A percentile compares a stretch with the other conserved stretches of the same genome.
phyloP scores from a whole-genome alignment of 192 early-diverging fungal genomes.

The Diversispora epigaea region DNA sequence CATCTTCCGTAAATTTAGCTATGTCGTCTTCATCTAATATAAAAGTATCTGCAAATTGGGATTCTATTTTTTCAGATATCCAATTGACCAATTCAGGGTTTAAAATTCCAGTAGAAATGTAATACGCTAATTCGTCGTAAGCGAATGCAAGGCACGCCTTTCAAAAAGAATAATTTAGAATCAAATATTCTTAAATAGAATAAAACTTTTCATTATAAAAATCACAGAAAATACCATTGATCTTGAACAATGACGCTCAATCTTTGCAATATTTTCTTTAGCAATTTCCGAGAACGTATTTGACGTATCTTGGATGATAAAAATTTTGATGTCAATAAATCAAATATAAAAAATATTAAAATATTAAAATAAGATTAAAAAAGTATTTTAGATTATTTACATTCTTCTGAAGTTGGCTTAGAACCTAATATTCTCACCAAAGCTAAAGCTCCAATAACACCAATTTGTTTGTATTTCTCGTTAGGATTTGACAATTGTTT shows the following conservation, averaged over 20 bases:
- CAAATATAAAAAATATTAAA: not conserved
- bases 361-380: not conserved
- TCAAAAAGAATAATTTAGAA: not conserved
- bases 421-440: slow-evolving; percentile 62
- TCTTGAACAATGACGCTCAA: slow-evolving; percentile 42
- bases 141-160: slow-evolving; percentile 68
- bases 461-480: slow-evolving; percentile 66
- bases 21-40: slow-evolving; percentile 47
- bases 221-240: slow-evolving; percentile 41
- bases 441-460: slow-evolving; percentile 68
- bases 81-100: slow-evolving; percentile 60
- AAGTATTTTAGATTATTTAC: not conserved
- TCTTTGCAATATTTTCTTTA: slow-evolving; percentile 57
- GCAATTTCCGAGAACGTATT: slow-evolving; percentile 54
- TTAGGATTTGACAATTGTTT: slow-evolving; percentile 74
- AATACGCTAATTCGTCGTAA: slow-evolving; percentile 71
- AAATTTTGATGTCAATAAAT: not conserved
- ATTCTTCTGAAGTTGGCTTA: not conserved
- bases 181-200: not conserved
- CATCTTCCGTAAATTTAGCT: slow-evolving; percentile 18
- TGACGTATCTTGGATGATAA: slow-evolving; percentile 1
- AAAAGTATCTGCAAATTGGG: slow-evolving; percentile 60
- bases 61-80: slow-evolving; percentile 66
- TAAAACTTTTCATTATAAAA: not conserved
- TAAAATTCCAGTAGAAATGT: slow-evolving; percentile 53